phyloP scores from a whole-genome alignment of 805 yeast species.

The Wickerhamiella alocasiicola region DNA sequence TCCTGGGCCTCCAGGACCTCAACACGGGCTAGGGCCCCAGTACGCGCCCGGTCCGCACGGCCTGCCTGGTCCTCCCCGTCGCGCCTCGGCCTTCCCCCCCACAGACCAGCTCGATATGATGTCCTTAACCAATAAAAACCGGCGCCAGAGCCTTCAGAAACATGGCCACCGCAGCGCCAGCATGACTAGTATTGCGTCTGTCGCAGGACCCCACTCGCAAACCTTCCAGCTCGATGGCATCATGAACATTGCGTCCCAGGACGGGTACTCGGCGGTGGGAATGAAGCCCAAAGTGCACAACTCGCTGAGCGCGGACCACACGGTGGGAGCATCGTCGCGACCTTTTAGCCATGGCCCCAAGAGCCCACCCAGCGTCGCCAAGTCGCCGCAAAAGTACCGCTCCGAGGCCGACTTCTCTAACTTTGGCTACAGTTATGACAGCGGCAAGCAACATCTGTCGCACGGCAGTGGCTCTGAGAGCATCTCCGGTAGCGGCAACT shows the following conservation, averaged over 20 bases:
- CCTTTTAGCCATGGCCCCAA: slow-evolving; percentile 13
- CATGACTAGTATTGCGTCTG: neutral
- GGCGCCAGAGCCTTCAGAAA: slow-evolving; percentile 3
- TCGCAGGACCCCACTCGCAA: slow-evolving; percentile 22
- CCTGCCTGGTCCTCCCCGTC: neutral
- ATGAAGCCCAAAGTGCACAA: slow-evolving; percentile 9
- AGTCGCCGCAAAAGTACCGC: too few species aligned
- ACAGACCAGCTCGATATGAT: slow-evolving; percentile 16
- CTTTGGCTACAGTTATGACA: slow-evolving; percentile 19
- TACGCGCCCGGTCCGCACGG: neutral
- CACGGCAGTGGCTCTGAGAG: slow-evolving; percentile 6
- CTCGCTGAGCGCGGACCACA: slow-evolving; percentile 10
- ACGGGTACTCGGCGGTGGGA: slow-evolving; percentile 23
- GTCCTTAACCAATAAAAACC: slow-evolving; percentile 9
- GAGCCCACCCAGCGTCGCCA: too few species aligned
- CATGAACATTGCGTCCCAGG: slow-evolving; percentile 18
- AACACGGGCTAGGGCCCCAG: neutral
- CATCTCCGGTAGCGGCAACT: slow-evolving; percentile 12
- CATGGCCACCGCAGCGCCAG: neutral
- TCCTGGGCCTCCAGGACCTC: neutral
- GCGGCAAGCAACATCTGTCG: slow-evolving; percentile 7
- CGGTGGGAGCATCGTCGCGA: slow-evolving; percentile 1
- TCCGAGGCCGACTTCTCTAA: slow-evolving; percentile 13
- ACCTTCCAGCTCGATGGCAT: slow-evolving; percentile 25
- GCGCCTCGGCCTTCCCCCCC: slow-evolving; percentile 15